These are phyloP conservation scores for Epichloe gansuensis DNA, from an alignment of 2,329 filamentous ascomycete species.

Conservation along the genomic window DNA sequence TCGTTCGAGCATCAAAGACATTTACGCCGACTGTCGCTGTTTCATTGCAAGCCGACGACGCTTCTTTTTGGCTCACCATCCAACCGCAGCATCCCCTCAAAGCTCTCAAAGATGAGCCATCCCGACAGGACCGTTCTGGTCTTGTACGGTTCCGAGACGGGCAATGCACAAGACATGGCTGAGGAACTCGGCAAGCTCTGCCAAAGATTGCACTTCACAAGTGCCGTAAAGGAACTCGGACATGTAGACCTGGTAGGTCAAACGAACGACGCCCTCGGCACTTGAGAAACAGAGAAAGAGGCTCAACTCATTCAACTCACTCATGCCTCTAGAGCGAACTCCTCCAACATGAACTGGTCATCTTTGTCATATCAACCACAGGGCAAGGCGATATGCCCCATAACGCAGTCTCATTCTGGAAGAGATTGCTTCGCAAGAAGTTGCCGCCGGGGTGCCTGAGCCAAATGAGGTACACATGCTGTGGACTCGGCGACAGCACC, in stretches of 20 bases:
- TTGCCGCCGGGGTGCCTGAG: constrained; percentile 59
- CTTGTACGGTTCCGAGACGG: constrained; percentile 89
- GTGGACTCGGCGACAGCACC: constrained; percentile 88
- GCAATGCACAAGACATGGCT: constrained; percentile 84
- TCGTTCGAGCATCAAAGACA: no score
- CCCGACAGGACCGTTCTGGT: constrained; percentile 45
- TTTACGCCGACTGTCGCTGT: no score
- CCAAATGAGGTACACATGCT: constrained; percentile 64
- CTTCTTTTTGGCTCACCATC: neutral
- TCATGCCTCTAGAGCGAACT: constrained; percentile 33
- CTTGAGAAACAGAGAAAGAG: neutral
- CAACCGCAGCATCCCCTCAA: neutral
- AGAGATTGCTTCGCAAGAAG: constrained; percentile 64
- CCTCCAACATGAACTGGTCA: constrained; percentile 42
- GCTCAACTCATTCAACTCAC: neutral
- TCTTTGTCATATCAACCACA: constrained; percentile 83
- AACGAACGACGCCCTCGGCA: neutral
- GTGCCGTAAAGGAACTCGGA: constrained; percentile 66
- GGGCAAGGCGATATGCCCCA: constrained; percentile 87
- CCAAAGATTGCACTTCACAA: constrained; percentile 68
- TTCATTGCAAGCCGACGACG: no score
- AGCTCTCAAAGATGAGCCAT: constrained; percentile 13
- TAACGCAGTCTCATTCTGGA: constrained; percentile 79
- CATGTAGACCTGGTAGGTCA: constrained; percentile 57
- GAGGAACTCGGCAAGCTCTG: constrained; percentile 66